Evolutionary conservation across 345 rosid species (phyloP).

Genomic region (Clausena lansium): DNA sequence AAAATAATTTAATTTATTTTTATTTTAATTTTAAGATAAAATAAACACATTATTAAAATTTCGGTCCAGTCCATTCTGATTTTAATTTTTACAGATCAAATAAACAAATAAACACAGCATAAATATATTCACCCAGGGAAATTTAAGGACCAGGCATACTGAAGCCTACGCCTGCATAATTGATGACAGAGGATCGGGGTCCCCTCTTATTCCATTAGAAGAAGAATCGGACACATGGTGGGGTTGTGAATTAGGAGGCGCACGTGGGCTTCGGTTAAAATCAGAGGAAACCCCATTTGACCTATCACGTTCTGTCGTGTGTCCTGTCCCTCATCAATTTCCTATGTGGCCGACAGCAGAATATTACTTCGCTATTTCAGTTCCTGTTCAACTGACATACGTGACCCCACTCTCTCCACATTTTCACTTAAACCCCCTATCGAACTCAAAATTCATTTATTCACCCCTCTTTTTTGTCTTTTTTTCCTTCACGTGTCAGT

Average conservation of each 20-base stretch:
- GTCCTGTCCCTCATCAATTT: not conserved
- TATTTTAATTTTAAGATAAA: too few species aligned
- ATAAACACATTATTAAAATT: too few species aligned
- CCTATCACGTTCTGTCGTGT: conserved; percentile 10
- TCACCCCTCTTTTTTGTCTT: too few species aligned
- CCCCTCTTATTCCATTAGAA: not conserved
- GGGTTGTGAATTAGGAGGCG: conserved; percentile 28
- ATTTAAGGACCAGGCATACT: too few species aligned
- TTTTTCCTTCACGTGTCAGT: too few species aligned
- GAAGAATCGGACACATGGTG: conserved; percentile 24
- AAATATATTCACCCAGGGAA: too few species aligned
- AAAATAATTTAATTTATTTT: too few species aligned
- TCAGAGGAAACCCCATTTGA: conserved; percentile 26
- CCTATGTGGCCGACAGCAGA: conserved; percentile 38
- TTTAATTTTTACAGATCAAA: too few species aligned
- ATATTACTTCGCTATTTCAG: conserved; percentile 13
- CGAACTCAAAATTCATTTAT: too few species aligned
- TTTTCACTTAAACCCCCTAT: not conserved
- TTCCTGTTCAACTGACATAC: conserved; percentile 8
- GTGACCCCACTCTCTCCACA: not conserved
- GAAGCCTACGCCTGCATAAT: too few species aligned
- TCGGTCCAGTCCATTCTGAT: too few species aligned
- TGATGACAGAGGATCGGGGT: not conserved
- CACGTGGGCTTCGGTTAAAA: conserved; percentile 37
- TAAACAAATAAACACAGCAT: too few species aligned